Evolutionary conservation across 495 filamentous ascomycete species (phyloP), one percentile per base, ranked within the genome.

Genomic region (Penicillium roqueforti): DNA sequence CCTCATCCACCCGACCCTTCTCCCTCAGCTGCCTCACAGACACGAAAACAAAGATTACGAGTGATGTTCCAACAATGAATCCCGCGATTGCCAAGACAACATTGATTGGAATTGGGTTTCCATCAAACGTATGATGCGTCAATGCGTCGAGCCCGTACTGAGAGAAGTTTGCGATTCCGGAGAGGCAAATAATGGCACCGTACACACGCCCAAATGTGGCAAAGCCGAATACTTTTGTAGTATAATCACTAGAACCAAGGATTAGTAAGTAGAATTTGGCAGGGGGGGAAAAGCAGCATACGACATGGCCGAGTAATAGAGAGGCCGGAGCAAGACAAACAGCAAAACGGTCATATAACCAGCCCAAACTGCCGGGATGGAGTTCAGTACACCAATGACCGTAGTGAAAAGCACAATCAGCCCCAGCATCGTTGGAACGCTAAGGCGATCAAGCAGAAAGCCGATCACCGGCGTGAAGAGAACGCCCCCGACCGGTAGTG

Each of bases 221-320:
- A 67, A 95, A 96, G 20, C 92, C 92, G 66, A 97, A 97, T 29
- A 97, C 92, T 68, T 97, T 97, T 38, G 90, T 92, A 25, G 83
- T 75, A 66, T 95, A 96, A 72, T 97, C 92, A 46, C 82, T 85
- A 44, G 13, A 48, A 13, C 37, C n/a, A 23, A 1, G 18, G 18
- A 53, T 72, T 57, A 70, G 60, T 20, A 26, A 2, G 3, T 2
- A 6, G 3, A 20, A 10, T 1, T 45, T 14, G n/a, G 40, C 43
- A 49, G 39, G 0, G 9, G 37, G 38, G 10, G 39, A 39, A 22
- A 19, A 14, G 73, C 73, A 68, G 75, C 77, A 68, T 75, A 82
- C 60, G 73, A 78, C 64, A 79, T 76, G 2, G 76, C 76, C 13
- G 76, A 78, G 55, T 78, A 79, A 47, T 79, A 80, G 0, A 80